Conservation (phyloP, 2,329 filamentous ascomycete species). For the Geosmithia flava region DNA sequence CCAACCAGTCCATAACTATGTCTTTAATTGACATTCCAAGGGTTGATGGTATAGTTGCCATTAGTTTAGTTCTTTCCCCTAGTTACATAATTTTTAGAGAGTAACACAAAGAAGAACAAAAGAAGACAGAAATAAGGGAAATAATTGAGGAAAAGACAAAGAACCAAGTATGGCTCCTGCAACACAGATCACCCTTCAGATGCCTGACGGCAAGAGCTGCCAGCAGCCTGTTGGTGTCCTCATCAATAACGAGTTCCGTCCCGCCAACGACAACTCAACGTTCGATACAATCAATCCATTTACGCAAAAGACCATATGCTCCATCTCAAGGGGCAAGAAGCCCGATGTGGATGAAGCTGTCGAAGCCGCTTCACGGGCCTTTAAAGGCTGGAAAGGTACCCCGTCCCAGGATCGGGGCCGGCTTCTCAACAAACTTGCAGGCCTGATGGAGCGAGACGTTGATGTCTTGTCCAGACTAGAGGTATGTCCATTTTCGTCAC, state of each 20-base stretch:
- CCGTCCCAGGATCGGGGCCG: slow-evolving; percentile 52
- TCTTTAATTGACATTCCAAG: no score
- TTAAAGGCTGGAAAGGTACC: slow-evolving; percentile 26
- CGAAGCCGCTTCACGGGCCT: slow-evolving; percentile 44
- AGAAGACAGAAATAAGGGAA: no score
- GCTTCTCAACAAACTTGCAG: slow-evolving; percentile 58
- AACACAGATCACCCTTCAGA: background rate
- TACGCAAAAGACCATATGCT: slow-evolving; percentile 6
- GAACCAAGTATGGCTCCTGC: no score
- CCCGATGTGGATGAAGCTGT: slow-evolving; percentile 15
- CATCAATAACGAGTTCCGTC: slow-evolving; percentile 2
- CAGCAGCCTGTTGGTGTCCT: slow-evolving; percentile 3
- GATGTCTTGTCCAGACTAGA: slow-evolving; percentile 40
- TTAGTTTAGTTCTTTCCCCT: no score
- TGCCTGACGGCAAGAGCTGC: background rate
- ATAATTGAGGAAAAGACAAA: background rate
- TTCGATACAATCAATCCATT: slow-evolving; percentile 1
- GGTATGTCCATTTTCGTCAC: no score
- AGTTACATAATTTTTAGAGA: no score
- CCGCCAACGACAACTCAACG: background rate
- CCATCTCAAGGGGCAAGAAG: slow-evolving; percentile 10
- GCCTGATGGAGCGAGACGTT: slow-evolving; percentile 54
- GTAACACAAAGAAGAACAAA: no score
- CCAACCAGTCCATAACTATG: no score
- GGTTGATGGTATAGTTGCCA: no score